Evolutionary conservation across 2,329 filamentous ascomycete genomes (phyloP).

Genomic region (Aspergillus bombycis): DNA sequence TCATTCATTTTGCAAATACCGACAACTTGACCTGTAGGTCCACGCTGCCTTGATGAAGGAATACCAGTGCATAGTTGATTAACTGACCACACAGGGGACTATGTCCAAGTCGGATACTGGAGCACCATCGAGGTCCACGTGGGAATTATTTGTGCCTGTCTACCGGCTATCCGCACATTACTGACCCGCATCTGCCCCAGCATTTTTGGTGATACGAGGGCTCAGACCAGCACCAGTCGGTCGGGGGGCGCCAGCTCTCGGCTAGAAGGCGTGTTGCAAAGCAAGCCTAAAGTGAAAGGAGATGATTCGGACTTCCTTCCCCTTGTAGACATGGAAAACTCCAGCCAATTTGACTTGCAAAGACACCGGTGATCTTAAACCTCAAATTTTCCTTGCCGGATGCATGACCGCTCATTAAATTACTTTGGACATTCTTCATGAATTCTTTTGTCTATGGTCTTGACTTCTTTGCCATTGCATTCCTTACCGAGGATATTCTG

Average conservation of each 20-base stretch:
- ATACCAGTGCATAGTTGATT: background rate
- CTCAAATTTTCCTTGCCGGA: background rate
- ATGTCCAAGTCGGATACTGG: conserved; percentile 34
- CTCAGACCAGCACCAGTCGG: background rate
- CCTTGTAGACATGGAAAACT: background rate
- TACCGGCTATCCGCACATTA: conserved; percentile 40
- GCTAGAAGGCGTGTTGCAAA: background rate
- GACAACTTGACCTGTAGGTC: conserved; percentile 43
- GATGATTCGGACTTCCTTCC: background rate
- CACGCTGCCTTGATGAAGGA: no score
- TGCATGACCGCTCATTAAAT: background rate
- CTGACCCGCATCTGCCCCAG: conserved; percentile 42
- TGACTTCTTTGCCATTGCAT: background rate
- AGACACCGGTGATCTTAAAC: background rate
- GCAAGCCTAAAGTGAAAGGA: background rate
- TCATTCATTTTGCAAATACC: conserved; percentile 48
- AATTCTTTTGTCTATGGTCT: background rate
- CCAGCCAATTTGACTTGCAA: background rate
- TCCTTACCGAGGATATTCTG: background rate
- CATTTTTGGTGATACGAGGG: conserved; percentile 37
- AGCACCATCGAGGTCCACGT: conserved; percentile 35
- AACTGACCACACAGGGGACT: conserved; percentile 28
- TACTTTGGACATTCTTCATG: background rate
- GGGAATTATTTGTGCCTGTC: conserved; percentile 35
- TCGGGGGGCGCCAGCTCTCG: background rate